phyloP scores from a whole-genome alignment of 208 protist species.

The Acanthamoeba quina region DNA sequence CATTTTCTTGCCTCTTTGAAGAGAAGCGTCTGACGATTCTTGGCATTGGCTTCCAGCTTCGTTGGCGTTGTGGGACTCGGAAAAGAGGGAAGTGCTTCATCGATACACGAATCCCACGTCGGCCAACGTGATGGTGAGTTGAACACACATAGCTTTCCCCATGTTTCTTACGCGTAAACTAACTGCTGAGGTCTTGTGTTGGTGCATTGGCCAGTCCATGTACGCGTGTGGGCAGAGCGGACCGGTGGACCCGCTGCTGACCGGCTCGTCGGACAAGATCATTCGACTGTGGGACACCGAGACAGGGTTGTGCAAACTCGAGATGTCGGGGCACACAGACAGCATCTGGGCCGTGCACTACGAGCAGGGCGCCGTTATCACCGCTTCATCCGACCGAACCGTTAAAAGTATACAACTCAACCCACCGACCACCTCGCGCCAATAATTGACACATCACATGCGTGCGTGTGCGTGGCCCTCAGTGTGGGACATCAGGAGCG shows the following conservation, averaged over 20 bases:
- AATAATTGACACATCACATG: neutral
- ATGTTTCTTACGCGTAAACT: neutral
- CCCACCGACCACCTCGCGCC: neutral
- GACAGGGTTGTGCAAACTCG: slow-evolving; percentile 48
- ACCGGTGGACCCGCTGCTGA: slow-evolving; percentile 20
- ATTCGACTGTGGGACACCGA: slow-evolving; percentile 49
- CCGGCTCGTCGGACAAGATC: slow-evolving; percentile 54
- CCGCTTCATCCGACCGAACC: slow-evolving; percentile 35
- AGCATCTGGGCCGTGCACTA: slow-evolving; percentile 62
- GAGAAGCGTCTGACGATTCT: too few relatives aligned
- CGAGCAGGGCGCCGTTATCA: slow-evolving; percentile 13
- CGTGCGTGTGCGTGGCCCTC: neutral
- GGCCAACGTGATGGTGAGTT: slow-evolving; percentile 48
- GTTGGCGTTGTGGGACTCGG: slow-evolving; percentile 49
- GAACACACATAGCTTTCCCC: neutral
- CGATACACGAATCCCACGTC: slow-evolving; percentile 32
- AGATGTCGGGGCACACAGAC: slow-evolving; percentile 37
- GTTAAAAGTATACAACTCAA: neutral
- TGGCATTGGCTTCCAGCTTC: neutral
- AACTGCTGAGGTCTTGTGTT: neutral
- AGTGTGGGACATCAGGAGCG: slow-evolving; percentile 40
- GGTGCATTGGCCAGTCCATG: neutral
- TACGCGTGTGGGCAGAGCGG: slow-evolving; percentile 27
- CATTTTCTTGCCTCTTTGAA: too few relatives aligned
- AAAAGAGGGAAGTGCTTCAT: slow-evolving; percentile 45